These are phyloP conservation scores for Seiridium unicorne DNA, from an alignment of 2,329 filamentous ascomycete genomes.

Conservation along the genomic window DNA sequence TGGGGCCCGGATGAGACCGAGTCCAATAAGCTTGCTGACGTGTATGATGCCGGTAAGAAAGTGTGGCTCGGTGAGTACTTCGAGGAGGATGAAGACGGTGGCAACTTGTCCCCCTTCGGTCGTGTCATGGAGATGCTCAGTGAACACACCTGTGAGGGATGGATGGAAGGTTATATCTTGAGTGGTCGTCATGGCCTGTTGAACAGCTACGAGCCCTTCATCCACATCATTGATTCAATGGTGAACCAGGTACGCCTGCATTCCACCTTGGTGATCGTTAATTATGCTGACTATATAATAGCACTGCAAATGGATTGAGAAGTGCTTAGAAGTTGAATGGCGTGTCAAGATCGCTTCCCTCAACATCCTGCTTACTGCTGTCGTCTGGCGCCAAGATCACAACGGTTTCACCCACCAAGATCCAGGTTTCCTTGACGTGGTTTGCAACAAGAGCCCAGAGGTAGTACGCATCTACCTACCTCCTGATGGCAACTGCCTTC, in stretches of 20 bases:
- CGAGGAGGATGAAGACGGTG: slow-evolving; percentile 71
- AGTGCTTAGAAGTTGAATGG: slow-evolving; percentile 78
- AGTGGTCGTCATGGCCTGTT: slow-evolving; percentile 74
- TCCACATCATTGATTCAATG: slow-evolving; percentile 83
- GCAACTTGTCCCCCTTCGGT: slow-evolving; percentile 66
- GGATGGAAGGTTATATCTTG: slow-evolving; percentile 76
- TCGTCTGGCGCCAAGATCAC: slow-evolving; percentile 81
- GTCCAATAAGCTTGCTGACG: slow-evolving; percentile 71
- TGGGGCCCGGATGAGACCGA: slow-evolving; percentile 81
- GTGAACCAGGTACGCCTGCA: slow-evolving; percentile 61
- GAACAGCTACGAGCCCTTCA: slow-evolving; percentile 81
- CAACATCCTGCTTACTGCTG: slow-evolving; percentile 76
- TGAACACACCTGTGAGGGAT: slow-evolving; percentile 77
- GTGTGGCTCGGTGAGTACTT: slow-evolving; percentile 80
- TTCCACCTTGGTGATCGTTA: neutral
- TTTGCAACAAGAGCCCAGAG: slow-evolving; percentile 77
- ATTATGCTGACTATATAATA: slow-evolving; percentile 22
- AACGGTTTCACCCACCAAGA: slow-evolving; percentile 84
- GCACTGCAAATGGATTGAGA: slow-evolving; percentile 84
- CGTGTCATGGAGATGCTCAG: slow-evolving; percentile 84
- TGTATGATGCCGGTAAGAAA: slow-evolving; percentile 75
- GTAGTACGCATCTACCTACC: slow-evolving; percentile 80
- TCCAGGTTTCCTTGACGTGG: slow-evolving; percentile 75
- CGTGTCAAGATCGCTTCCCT: slow-evolving; percentile 70
- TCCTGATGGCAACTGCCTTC: slow-evolving; percentile 75